Evolutionary conservation across 192 early-diverging fungal species (phyloP), one percentile per base, ranked within the genome.

Genomic region (Entophlyctis luteolus): DNA sequence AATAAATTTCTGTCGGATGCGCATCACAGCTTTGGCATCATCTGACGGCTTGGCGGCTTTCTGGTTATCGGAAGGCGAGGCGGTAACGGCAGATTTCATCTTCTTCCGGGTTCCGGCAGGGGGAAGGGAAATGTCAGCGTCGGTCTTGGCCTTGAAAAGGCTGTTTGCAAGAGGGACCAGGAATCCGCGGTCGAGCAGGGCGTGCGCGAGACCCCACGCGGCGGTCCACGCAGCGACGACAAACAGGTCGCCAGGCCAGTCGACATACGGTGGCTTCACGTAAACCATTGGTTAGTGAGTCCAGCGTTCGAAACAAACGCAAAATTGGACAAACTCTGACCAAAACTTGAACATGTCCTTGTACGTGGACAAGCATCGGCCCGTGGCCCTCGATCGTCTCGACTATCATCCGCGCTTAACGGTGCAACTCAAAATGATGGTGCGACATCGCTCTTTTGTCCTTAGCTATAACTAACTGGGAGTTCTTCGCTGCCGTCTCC

Each of bases 351-450:
- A 38, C 32, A 63, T 63, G 74, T 76, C 68, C 10, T 50, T 99
- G 33, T 99, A 92, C 92, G 91, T 93, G 54, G 96, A 99, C 80
- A 94, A 94, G 72, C 87, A 99, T 78, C 81, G 94, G 39, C 96
- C 96, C 32, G 77, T 68, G 54, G 74, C 81, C 32, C 87, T 98
- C 50, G 90, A 91, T 71, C 82, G 88, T 73, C 86, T 98, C 57
- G 81, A 88, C 77, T 92, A 89, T 77, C 92, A 94, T 70, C 48
- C 60, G n/a, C 83, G 82, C 28, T 82, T 98, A 39, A 88, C 88
- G 4, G 68, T 67, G 6, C 89, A 91, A 59, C 81, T 96, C 28
- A 84, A 82, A 53, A 85, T 84, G 62, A 80, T 95, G 76, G 91
- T 91, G 74, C 54, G 59, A 56, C n/a, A 16, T 35, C 33, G 42